Conservation (phyloP, 192 early-diverging fungal species). For the Rhizophagus clarus region DNA sequence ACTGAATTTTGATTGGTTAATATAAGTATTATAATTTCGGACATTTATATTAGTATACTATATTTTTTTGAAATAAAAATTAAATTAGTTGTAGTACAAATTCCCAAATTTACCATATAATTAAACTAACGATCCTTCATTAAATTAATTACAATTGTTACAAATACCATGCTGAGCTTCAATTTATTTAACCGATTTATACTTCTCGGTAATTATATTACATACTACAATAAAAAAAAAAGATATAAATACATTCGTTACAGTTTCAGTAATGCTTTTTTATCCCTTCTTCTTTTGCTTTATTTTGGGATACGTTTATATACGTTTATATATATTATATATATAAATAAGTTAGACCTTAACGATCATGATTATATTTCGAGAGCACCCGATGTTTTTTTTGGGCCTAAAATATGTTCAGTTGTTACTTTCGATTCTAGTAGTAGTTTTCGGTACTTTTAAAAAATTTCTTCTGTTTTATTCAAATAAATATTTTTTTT, state of each 20-base stretch:
- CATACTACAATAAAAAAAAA: background rate
- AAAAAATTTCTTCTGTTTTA: background rate
- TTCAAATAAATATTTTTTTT: background rate
- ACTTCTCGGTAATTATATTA: background rate
- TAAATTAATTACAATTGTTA: no score
- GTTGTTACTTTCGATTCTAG: background rate
- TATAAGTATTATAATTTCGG: background rate
- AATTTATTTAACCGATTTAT: no score
- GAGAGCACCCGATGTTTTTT: background rate
- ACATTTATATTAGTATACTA: background rate
- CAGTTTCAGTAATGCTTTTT: background rate
- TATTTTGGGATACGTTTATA: background rate
- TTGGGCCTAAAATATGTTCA: background rate
- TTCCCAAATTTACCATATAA: background rate
- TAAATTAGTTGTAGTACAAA: background rate
- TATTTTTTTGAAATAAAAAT: no score
- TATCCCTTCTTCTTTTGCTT: background rate
- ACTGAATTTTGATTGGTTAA: background rate
- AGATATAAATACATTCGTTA: background rate
- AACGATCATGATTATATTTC: background rate
- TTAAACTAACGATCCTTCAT: no score
- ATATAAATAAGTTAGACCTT: background rate
- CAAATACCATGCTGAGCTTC: no score
- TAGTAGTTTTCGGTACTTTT: background rate
- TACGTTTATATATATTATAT: background rate